A percentile compares a stretch with the other conserved stretches of the same genome.
Conservation (phyloP, 495 filamentous ascomycete species). For the Hyaloscypha finlandica region DNA sequence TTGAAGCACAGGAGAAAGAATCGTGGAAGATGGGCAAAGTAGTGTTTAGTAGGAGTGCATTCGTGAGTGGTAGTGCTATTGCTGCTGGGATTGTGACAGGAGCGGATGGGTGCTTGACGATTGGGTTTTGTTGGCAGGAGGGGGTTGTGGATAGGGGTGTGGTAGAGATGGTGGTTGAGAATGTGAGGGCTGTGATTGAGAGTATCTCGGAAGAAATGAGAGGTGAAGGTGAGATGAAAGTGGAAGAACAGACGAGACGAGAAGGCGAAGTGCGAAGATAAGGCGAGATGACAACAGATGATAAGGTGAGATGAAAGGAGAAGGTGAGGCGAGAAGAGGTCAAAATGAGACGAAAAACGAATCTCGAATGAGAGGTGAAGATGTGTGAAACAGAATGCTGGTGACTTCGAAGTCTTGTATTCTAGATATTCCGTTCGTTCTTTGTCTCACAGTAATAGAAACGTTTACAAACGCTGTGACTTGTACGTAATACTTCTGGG, state of each 20-base stretch:
- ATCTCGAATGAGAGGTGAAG: not conserved
- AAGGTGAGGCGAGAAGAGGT: too few relatives aligned
- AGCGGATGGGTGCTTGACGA: slow-evolving; percentile 16
- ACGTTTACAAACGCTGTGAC: not conserved
- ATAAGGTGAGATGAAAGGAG: too few relatives aligned
- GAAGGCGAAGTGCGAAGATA: too few relatives aligned
- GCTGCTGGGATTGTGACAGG: slow-evolving; percentile 24
- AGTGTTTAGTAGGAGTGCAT: slow-evolving; percentile 26
- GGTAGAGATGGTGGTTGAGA: slow-evolving; percentile 6
- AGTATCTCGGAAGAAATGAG: not conserved
- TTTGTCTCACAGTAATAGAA: not conserved
- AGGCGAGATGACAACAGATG: too few relatives aligned
- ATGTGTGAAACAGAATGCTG: not conserved
- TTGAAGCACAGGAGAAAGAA: not conserved
- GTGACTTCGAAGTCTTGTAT: not conserved
- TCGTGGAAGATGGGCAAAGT: slow-evolving; percentile 22
- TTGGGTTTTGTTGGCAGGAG: slow-evolving; percentile 23
- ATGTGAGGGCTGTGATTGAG: slow-evolving; percentile 1
- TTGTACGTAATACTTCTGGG: not conserved
- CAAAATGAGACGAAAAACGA: too few relatives aligned
- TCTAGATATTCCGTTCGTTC: not conserved
- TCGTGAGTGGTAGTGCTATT: slow-evolving; percentile 24
- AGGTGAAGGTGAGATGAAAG: not conserved
- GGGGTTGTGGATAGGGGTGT: slow-evolving; percentile 11
- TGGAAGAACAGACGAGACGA: not conserved